Evolutionary conservation across 768 basidiomycete genomes (phyloP).

Genomic region (Tylopilus plumbeoviolaceoides): DNA sequence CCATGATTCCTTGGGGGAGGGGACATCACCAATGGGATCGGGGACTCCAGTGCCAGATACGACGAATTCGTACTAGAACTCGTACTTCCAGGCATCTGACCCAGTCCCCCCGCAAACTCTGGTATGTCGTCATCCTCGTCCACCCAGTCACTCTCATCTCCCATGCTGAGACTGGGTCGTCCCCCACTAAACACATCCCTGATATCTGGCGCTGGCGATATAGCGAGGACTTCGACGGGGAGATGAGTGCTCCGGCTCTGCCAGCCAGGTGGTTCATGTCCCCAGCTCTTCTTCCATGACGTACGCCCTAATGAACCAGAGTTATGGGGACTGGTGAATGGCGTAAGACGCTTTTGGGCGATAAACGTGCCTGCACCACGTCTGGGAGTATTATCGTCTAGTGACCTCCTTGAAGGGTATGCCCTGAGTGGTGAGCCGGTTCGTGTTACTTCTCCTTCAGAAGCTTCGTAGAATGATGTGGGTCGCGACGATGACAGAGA

Average conservation of each 20-base stretch:
- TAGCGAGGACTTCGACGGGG: conserved; percentile 74
- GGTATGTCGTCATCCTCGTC: conserved; percentile 78
- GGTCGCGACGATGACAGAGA: conserved; percentile 75
- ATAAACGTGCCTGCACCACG: conserved; percentile 59
- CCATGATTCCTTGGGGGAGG: conserved; percentile 50
- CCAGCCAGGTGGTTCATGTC: conserved; percentile 83
- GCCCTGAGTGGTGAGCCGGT: conserved; percentile 62
- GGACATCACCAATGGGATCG: conserved; percentile 40
- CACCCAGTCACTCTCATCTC: conserved; percentile 86
- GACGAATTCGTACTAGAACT: conserved; percentile 25
- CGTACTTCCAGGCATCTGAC: conserved; percentile 45
- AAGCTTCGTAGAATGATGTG: conserved; percentile 71
- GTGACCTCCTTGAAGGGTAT: conserved; percentile 42
- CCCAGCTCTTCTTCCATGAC: conserved; percentile 91
- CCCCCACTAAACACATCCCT: conserved; percentile 75
- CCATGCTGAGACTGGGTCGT: conserved; percentile 50
- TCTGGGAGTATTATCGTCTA: conserved; percentile 44
- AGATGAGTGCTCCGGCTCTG: conserved; percentile 59
- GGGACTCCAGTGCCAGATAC: conserved; percentile 30
- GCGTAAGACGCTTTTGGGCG: conserved; percentile 76
- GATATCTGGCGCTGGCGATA: conserved; percentile 52
- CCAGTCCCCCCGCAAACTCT: conserved; percentile 74
- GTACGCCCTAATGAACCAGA: conserved; percentile 54
- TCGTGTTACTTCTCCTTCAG: conserved; percentile 62
- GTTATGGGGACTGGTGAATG: conserved; percentile 57